Evolutionary conservation across 306 rosid species (phyloP).

Genomic region (Luffa aegyptiaca): DNA sequence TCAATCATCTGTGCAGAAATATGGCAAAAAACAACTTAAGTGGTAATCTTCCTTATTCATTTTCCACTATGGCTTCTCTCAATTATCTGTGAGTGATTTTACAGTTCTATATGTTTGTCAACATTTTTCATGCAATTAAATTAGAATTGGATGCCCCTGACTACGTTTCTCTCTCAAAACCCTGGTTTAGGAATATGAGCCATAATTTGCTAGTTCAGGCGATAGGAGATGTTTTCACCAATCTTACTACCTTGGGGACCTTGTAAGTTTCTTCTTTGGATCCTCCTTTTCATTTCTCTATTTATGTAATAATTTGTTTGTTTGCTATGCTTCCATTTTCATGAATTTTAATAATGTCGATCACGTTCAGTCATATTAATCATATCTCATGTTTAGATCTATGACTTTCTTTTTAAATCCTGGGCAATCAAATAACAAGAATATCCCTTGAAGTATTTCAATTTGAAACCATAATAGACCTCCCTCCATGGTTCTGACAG

Average conservation of each 20-base stretch:
- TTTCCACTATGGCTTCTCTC: constrained; percentile 62
- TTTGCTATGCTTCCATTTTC: background rate
- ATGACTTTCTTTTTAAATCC: background rate
- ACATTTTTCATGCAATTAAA: constrained; percentile 3
- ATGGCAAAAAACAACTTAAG: constrained; percentile 64
- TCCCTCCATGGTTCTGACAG: background rate
- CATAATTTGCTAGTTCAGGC: constrained; percentile 50
- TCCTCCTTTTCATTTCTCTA: background rate
- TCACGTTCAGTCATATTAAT: background rate
- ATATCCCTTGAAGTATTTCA: background rate
- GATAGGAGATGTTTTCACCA: constrained; percentile 54
- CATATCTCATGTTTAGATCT: background rate
- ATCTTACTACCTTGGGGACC: constrained; percentile 43
- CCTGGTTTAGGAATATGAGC: constrained; percentile 61
- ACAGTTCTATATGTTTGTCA: constrained; percentile 5
- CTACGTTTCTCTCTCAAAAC: constrained; percentile 3
- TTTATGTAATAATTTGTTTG: background rate
- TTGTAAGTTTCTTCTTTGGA: constrained; percentile 45
- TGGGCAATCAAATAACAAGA: background rate
- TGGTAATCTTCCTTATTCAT: constrained; percentile 91
- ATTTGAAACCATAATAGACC: background rate
- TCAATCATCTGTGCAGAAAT: constrained; percentile 42
- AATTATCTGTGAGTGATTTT: constrained; percentile 59
- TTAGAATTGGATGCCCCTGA: constrained; percentile 14
- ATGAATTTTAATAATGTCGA: background rate